Conservation (phyloP, 192 early-diverging fungal species). For the Backusella mclennaniae region DNA sequence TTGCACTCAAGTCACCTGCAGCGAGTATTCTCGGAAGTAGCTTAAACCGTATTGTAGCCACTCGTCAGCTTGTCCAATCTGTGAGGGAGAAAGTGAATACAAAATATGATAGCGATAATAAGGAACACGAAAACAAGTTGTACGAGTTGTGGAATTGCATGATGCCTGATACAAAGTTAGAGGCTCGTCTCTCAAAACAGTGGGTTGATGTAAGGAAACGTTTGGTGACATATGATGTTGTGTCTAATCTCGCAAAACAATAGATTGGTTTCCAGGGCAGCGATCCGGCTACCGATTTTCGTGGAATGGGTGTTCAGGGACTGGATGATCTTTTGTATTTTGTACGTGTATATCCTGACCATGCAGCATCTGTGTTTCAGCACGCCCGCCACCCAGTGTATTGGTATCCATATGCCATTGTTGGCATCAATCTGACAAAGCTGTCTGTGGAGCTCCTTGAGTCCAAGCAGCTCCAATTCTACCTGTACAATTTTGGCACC, state of each 20-base stretch:
- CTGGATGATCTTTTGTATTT: constrained; percentile 73
- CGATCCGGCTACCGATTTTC: constrained; percentile 83
- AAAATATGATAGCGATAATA: constrained; percentile 2
- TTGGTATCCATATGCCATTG: constrained; percentile 84
- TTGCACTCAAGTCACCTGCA: background rate
- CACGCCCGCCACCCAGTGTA: constrained; percentile 58
- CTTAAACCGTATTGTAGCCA: background rate
- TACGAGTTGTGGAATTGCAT: constrained; percentile 62
- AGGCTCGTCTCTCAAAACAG: constrained; percentile 51
- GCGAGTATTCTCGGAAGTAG: background rate
- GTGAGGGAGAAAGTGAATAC: background rate
- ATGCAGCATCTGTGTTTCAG: constrained; percentile 51
- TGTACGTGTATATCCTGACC: constrained; percentile 53
- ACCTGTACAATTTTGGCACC: constrained; percentile 57
- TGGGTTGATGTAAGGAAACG: constrained; percentile 50
- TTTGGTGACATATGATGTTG: background rate
- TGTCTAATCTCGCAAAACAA: no score
- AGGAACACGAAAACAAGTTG: background rate
- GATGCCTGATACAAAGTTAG: constrained; percentile 51
- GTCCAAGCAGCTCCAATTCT: constrained; percentile 63
- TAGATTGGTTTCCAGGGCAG: constrained; percentile 84
- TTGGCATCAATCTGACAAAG: constrained; percentile 76
- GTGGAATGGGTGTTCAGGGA: constrained; percentile 82
- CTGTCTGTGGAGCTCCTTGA: constrained; percentile 61
- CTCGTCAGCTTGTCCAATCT: background rate